Percentiles rank a stretch among this genome's conserved stretches.
Conservation (phyloP, 2,329 filamentous ascomycete genomes). For the Thelonectria discophora region DNA sequence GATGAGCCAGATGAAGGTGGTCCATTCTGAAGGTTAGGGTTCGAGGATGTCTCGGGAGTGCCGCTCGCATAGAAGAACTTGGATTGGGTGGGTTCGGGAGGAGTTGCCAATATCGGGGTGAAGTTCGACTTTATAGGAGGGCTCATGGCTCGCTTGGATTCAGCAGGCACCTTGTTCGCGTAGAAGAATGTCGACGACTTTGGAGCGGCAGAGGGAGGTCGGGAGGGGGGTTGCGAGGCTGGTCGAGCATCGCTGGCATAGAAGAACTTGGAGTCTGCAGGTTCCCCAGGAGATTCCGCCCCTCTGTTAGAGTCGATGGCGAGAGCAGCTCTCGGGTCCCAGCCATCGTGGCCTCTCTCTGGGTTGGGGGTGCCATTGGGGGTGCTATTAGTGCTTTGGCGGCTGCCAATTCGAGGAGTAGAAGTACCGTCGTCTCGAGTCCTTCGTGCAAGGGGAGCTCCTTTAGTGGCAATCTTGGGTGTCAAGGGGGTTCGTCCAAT, state of each 20-base stretch:
- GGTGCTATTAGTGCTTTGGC: slow-evolving; percentile 74
- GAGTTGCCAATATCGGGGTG: slow-evolving; percentile 47
- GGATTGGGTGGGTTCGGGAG: slow-evolving; percentile 54
- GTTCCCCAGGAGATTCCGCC: slow-evolving; percentile 40
- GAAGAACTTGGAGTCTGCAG: slow-evolving; percentile 76
- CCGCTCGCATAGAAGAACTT: slow-evolving; percentile 84
- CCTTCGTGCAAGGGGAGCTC: slow-evolving; percentile 54
- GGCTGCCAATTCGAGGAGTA: slow-evolving; percentile 79
- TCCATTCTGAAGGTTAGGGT: slow-evolving; percentile 48
- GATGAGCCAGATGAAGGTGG: slow-evolving; percentile 58
- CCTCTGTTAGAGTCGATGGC: slow-evolving; percentile 43
- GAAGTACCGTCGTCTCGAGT: slow-evolving; percentile 60
- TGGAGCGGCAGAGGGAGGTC: slow-evolving; percentile 52
- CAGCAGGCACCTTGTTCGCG: slow-evolving; percentile 59
- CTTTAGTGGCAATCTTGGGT: slow-evolving; percentile 63
- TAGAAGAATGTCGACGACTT: slow-evolving; percentile 65
- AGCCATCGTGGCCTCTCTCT: slow-evolving; percentile 53
- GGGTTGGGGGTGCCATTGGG: slow-evolving; percentile 67
- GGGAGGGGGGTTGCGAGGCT: slow-evolving; percentile 47
- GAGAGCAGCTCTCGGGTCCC: slow-evolving; percentile 53
- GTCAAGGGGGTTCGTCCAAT: slow-evolving; percentile 60
- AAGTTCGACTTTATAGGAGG: slow-evolving; percentile 44
- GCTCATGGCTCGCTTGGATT: slow-evolving; percentile 48
- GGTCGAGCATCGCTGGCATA: slow-evolving; percentile 82
- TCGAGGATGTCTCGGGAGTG: slow-evolving; percentile 56